Percentiles rank a stretch among this genome's conserved stretches.
phyloP scores from a whole-genome alignment of 208 protist species.

The Tritrichomonas musculus region DNA sequence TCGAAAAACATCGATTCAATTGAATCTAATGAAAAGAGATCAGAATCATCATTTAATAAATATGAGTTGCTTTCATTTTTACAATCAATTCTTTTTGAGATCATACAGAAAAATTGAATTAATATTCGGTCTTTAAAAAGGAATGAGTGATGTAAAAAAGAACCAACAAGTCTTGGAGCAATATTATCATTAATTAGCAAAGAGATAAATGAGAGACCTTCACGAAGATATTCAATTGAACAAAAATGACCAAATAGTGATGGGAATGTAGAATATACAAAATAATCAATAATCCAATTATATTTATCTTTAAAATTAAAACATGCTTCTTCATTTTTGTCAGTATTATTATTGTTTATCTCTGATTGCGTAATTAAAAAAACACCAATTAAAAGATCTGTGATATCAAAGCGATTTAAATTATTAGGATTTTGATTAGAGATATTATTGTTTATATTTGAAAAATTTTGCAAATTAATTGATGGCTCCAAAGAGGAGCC shows the following conservation, averaged over 20 bases:
- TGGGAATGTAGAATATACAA: background rate
- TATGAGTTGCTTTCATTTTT: no score
- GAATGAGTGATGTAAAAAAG: background rate
- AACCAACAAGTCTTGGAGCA: background rate
- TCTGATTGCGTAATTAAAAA: no score
- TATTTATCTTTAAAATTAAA: no score
- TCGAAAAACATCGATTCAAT: background rate
- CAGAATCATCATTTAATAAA: background rate
- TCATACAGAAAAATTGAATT: background rate
- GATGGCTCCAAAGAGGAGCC: no score
- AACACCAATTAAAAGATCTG: no score
- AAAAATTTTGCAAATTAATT: no score
- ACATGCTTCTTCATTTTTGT: no score
- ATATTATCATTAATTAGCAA: background rate
- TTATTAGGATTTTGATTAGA: no score
- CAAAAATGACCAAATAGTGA: background rate
- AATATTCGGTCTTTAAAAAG: background rate
- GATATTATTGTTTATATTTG: no score
- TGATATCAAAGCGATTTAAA: no score
- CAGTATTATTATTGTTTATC: no score
- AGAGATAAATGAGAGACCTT: background rate
- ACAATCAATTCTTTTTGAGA: no score
- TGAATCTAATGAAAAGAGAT: background rate
- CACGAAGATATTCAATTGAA: background rate
- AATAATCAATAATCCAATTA: background rate